Evolutionary conservation across 306 rosid species (phyloP).

Genomic region (Cucumis cinereus): DNA sequence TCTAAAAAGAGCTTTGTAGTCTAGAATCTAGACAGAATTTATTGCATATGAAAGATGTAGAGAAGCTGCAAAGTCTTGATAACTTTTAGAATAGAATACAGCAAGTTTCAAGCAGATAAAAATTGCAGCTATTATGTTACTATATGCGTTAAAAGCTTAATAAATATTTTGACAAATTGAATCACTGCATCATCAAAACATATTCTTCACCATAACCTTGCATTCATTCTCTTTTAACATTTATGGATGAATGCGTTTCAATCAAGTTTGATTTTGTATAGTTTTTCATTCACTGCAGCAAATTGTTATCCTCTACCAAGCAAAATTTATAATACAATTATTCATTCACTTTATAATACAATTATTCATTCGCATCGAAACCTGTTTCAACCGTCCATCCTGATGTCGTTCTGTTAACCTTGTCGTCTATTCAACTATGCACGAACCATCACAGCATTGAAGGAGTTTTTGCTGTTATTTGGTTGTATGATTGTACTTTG

Average conservation of each 20-base stretch:
- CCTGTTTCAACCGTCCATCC: neutral
- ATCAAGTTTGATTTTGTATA: neutral
- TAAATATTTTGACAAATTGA: neutral
- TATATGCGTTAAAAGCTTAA: neutral
- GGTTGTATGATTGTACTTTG: neutral
- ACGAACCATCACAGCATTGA: neutral
- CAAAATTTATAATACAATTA: neutral
- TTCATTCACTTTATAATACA: too few relatives aligned
- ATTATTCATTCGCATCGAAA: neutral
- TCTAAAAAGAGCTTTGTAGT: neutral
- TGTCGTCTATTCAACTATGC: neutral
- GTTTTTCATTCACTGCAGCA: neutral
- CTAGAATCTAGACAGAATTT: neutral
- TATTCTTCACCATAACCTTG: neutral
- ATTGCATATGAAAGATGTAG: neutral
- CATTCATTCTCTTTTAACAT: neutral
- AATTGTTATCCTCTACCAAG: neutral
- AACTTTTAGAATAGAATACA: neutral
- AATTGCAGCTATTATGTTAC: neutral
- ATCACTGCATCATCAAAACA: neutral
- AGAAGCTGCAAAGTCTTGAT: neutral
- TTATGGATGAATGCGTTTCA: neutral
- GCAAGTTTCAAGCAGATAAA: neutral
- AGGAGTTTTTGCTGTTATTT: neutral
- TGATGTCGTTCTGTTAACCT: neutral